phyloP scores from a whole-genome alignment of 225 moss, liverwort and hornwort species.

The Pseudoscleropodium purum region DNA sequence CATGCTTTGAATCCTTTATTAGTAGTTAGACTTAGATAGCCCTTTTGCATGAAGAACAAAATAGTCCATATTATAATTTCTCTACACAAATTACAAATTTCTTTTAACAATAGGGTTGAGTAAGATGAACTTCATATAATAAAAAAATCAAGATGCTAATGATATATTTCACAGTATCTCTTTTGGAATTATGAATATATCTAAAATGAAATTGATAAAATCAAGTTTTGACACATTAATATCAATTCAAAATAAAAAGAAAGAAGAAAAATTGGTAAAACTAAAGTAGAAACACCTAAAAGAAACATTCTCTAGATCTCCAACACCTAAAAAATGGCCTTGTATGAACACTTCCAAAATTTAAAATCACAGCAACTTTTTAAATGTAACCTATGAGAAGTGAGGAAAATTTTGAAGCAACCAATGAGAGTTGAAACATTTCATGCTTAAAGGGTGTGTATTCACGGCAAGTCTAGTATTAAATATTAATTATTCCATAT shows the following conservation, averaged over 20 bases:
- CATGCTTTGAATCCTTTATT: neutral
- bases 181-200: neutral
- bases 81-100: neutral
- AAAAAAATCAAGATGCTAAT: neutral
- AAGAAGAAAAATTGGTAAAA: neutral
- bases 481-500: neutral
- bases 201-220: neutral
- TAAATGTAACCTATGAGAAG: too few relatives aligned
- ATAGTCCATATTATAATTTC: neutral
- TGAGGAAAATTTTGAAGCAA: neutral
- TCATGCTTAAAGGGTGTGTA: neutral
- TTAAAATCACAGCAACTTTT: neutral
- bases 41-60: neutral
- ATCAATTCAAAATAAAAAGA: neutral
- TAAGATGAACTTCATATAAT: neutral
- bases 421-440: neutral
- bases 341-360: neutral
- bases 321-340: neutral
- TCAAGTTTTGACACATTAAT: neutral
- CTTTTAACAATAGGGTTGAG: fast-evolving
- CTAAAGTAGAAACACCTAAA: neutral
- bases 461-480: neutral
- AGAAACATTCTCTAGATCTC: fast-evolving
- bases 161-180: too few relatives aligned
- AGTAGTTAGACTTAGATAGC: neutral